These are phyloP conservation scores for Pseudomassariella vexata DNA, from an alignment of 2,329 filamentous ascomycete species.

Conservation along the genomic window DNA sequence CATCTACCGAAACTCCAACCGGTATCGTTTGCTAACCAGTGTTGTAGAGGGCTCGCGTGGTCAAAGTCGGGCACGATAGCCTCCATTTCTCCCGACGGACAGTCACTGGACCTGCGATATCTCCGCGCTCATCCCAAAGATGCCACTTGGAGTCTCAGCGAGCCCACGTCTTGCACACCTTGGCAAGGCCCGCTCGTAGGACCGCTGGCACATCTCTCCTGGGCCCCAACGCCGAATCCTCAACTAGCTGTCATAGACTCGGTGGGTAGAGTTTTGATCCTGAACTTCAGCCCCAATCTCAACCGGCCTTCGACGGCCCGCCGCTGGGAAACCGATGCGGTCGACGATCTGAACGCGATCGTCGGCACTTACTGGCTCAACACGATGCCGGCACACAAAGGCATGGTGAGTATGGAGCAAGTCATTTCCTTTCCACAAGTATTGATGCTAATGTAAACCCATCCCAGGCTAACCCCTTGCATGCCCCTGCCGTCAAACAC, in stretches of 20 bases:
- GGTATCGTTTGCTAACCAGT: neutral
- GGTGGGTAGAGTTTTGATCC: slow-evolving; percentile 69
- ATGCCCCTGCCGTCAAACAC: slow-evolving; percentile 60
- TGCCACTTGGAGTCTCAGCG: slow-evolving; percentile 71
- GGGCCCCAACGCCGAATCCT: slow-evolving; percentile 65
- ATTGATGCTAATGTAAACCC: slow-evolving; percentile 6
- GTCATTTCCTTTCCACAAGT: neutral
- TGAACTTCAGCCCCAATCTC: slow-evolving; percentile 64
- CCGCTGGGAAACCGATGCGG: slow-evolving; percentile 58
- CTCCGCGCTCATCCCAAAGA: slow-evolving; percentile 63
- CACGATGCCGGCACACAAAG: slow-evolving; percentile 40
- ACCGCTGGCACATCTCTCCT: slow-evolving; percentile 73
- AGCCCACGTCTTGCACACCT: slow-evolving; percentile 59
- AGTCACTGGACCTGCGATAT: slow-evolving; percentile 65
- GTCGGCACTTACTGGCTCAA: slow-evolving; percentile 84
- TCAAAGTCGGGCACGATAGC: slow-evolving; percentile 84
- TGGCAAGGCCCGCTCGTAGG: slow-evolving; percentile 58
- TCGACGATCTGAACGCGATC: slow-evolving; percentile 70
- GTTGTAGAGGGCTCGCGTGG: slow-evolving; percentile 71
- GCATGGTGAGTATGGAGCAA: slow-evolving; percentile 22
- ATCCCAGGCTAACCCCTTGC: slow-evolving; percentile 38
- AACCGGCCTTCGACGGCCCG: slow-evolving; percentile 64
- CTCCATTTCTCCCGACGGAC: slow-evolving; percentile 67
- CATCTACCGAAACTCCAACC: neutral
- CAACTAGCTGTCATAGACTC: slow-evolving; percentile 82